These are phyloP conservation scores for Plasmodium gaboni DNA, from an alignment of 169 alveolate species.

Conservation along the genomic window DNA sequence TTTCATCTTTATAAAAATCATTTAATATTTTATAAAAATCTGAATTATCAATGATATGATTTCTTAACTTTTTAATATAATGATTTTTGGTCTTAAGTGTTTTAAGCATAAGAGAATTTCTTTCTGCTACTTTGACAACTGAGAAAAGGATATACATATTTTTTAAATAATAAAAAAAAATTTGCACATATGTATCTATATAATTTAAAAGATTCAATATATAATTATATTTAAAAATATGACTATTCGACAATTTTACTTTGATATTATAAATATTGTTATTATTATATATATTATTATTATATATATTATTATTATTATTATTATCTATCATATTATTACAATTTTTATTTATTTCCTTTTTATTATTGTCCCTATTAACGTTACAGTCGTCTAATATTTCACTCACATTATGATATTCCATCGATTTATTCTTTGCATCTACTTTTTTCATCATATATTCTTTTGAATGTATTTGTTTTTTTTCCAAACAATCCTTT, in stretches of 20 bases:
- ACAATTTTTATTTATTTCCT: neutral
- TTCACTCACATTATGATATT: too few species aligned
- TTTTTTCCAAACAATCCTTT: too few species aligned
- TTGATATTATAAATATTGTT: neutral
- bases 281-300: neutral
- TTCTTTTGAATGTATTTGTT: neutral
- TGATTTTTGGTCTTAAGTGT: slow-evolving; percentile 38
- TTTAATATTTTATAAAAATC: slow-evolving; percentile 39
- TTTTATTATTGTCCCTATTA: neutral
- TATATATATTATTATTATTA: neutral
- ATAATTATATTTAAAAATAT: neutral
- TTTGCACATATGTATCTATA: neutral
- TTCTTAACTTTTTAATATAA: slow-evolving; percentile 43
- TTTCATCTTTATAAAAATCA: slow-evolving; percentile 44
- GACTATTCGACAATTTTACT: neutral
- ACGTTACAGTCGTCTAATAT: neutral
- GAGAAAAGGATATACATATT: slow-evolving; percentile 23
- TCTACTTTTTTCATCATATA: neutral
- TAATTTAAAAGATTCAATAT: neutral
- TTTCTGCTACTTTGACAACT: slow-evolving; percentile 45
- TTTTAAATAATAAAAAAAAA: slow-evolving; percentile 41
- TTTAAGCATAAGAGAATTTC: slow-evolving; percentile 32
- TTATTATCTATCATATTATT: neutral
- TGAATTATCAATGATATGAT: slow-evolving; percentile 53
- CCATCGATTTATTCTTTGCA: too few species aligned